Evolutionary conservation across 108 stramenopile species (phyloP), one percentile per base, ranked within the genome.

Genomic region (Fistulifera solaris): DNA sequence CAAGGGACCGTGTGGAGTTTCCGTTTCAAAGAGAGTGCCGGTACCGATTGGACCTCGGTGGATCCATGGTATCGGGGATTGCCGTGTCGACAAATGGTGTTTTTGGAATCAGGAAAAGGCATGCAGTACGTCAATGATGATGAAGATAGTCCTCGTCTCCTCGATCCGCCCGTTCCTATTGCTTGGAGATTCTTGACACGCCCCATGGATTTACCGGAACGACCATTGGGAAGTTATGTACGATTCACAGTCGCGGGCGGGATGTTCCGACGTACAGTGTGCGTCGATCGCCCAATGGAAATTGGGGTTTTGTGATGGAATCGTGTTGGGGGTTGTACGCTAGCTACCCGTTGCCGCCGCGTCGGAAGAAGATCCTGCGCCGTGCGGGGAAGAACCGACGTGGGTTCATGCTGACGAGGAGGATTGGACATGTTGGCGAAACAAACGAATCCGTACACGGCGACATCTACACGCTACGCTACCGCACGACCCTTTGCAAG

Each of bases 301-400:
- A 87, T 54, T 88, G 87, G 87, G 87, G 87, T 2, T 88, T 88
- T 56, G 66, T 80, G 26, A 73, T 88, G 64, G 87, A 88, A 43
- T 67, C 65, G 19, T 88, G 87, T 38, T 88, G 87, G 87, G 82
- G 87, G 13, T 47, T 88, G 0, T 84, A 73, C 50, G 73, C 82
- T 0, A 68, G 66, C 2, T 83, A 78, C 56, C 69, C 79, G 13
- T 48, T 83, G 21, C 76, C 80, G 6, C 31, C 52, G 17, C 56
- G 54, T 16, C 66, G 72, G n/a, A 17, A 11, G 11, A 45, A 17
- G 19, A 8, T 45, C 5, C 63, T 78, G 1, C 71, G 75, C 28
- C 60, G 81, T 39, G 55, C 77, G 6, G 31, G 3, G 61, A 73
- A 18, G 75, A 79, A 50, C 61, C 56, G n/a, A 50, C 40, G 18